phyloP scores from a whole-genome alignment of 1,139 yeast species.

The Lodderomyces metapsilosis region DNA sequence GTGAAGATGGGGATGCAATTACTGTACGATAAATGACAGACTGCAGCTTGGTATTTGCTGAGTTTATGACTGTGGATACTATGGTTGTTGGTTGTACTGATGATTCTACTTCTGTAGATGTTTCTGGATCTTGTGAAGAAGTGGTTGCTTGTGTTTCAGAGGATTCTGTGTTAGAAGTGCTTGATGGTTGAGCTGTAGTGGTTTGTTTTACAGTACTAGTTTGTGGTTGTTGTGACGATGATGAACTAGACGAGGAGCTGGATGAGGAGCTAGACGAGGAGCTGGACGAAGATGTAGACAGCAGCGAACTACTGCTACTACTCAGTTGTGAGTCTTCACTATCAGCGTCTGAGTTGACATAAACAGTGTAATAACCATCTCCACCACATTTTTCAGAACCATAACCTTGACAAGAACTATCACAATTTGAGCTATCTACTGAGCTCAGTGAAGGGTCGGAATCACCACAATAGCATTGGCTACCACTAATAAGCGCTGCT shows the following conservation, averaged over 20 bases:
- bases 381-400: constrained; percentile 65
- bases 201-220: constrained; percentile 16
- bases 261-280: constrained; percentile 13
- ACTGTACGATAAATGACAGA: constrained; percentile 24
- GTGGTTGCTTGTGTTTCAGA: constrained; percentile 9
- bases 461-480: constrained; percentile 62
- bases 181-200: constrained; percentile 8
- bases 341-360: constrained; percentile 29
- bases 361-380: constrained; percentile 46
- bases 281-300: constrained; percentile 11
- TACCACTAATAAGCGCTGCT: constrained; percentile 55
- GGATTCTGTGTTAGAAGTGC: constrained; percentile 7
- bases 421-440: constrained; percentile 42
- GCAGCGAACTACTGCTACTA: constrained; percentile 12
- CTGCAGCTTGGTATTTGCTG: constrained; percentile 20
- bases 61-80: constrained; percentile 23
- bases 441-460: constrained; percentile 33
- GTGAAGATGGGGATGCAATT: constrained; percentile 20
- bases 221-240: constrained; percentile 11
- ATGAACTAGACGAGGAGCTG: too few relatives aligned
- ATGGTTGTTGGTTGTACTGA: constrained; percentile 13
- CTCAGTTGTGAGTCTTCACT: constrained; percentile 16
- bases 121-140: constrained; percentile 6
- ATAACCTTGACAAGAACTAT: constrained; percentile 55
- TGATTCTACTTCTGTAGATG: constrained; percentile 9